Evolutionary conservation across 306 rosid species (phyloP), one percentile per base, ranked within the genome.

Genomic region (Vigna radiata): DNA sequence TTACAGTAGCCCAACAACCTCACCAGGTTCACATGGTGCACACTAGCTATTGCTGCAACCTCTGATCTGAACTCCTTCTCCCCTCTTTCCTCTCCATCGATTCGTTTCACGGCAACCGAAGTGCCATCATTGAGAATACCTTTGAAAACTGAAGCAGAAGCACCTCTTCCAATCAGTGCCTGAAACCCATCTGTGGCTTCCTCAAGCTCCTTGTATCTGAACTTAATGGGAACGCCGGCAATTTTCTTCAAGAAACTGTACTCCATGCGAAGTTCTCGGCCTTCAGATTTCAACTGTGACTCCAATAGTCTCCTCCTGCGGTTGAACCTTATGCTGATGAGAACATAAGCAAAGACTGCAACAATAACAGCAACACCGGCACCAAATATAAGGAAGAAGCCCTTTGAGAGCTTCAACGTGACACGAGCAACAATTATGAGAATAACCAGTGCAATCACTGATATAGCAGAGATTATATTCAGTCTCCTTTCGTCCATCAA

Each of bases 221-320:
- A 93, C 77, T 93, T 93, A 0, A 86, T 85, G 0, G 98, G 98
- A 67, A 93, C 88, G 25, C 98, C 97, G 0, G 98, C 98, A 66
- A 93, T 89, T 72, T 88, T 93, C 33, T 95, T 69, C 10, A 93
- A 75, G 75, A 93, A 93, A 80, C 97, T 93, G 59, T 93, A 93
- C 81, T 93, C 96, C 27, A 84, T 77, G 16, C 93, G 88, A 71
- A 91, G 95, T 85, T 93, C 98, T 60, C 43, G 77, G 39, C 93
- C 88, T 83, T 91, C 95, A 0, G 95, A 84, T 14, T 36, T 84
- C 10, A 79, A 25, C 64, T 68, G 63, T 4, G 93, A 84, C 44
- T 88, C 93, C 59, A 91, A n/a, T 3, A 82, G 10, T 73, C 19
- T 85, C 70, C 88, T 82, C 73, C 89, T 78, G n/a, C 75, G 80